Base-by-base conservation (phyloP, 345 rosid species). In the Salix dunnii region DNA sequence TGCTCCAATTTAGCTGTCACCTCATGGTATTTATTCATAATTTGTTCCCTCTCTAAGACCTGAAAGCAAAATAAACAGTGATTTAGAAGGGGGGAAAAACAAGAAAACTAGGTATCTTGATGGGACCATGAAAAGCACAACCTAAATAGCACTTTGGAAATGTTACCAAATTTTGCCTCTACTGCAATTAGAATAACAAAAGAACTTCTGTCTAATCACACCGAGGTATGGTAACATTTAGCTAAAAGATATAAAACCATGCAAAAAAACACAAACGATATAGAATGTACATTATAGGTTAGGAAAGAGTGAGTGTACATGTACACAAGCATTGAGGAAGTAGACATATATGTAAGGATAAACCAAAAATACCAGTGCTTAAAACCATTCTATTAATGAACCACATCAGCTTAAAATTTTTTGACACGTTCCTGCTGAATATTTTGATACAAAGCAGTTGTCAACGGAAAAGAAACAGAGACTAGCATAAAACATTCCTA, bases 41-140 rank as follows among this genome's bases (percentile, higher is more conserved):
- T 85, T 70, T 87, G 87, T 30, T 90, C 97, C 87, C 91, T 93
- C 87, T 96, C 94, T 63, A 96, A 84, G 62, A 88, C 98, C 98
- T 96, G 87, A 82, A 79, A 80, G 35, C 38, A 79, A 2, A 76
- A 78, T 10, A 65, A 61, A 46, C 76, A n/a, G 11, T 65, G 73
- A 51, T 21, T 13, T 65, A 67, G 73, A 78, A 5, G 51, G 9
- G 64, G 67, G 8, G 61, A 53, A 74, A 2, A 31, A 10, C 21
- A 30, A 4, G 33, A 64, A 10, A 4, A 40, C 1, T 35, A 38
- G 46, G 70, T 4, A 14, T 6, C 68, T 40, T 8, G 14, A 62
- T 25, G 23, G 27, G 28, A 23, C 63, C 63, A 10, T 58, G 63
- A n/a, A 58, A 68, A 68, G 2, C 71, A 12, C 8, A 35, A 38